These are phyloP conservation scores for Puccinia triticina DNA, from an alignment of 1,284 basidiomycete species.

Conservation along the genomic window DNA sequence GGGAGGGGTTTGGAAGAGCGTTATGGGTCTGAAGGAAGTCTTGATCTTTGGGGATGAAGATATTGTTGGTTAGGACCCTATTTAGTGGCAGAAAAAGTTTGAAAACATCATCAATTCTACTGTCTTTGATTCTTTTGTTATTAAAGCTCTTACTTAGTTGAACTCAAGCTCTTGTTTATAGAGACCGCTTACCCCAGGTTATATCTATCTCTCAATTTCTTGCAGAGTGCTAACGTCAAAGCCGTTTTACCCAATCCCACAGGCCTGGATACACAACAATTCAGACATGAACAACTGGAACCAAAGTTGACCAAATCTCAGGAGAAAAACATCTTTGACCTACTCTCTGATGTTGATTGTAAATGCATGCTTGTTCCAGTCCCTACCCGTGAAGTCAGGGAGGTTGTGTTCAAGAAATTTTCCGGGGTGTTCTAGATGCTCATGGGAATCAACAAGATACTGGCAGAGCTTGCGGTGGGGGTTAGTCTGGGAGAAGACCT, in stretches of 20 bases:
- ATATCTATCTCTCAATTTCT: constrained; percentile 75
- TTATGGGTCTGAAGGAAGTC: constrained; percentile 93
- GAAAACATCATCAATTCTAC: not conserved
- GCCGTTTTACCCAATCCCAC: constrained; percentile 98
- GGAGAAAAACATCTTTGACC: constrained; percentile 56
- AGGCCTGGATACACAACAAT: constrained; percentile 61
- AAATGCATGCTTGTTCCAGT: constrained; percentile 91
- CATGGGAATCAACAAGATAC: constrained; percentile 54
- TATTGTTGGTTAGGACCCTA: constrained; percentile 86
- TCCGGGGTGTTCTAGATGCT: constrained; percentile 64
- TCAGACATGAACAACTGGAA: not conserved
- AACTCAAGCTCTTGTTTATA: not conserved
- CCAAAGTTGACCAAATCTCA: not conserved
- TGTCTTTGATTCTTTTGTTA: constrained; percentile 28
- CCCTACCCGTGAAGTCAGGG: constrained; percentile 79
- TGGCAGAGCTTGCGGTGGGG: too few species aligned
- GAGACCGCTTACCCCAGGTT: constrained; percentile 71
- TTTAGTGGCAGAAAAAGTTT: constrained; percentile 4
- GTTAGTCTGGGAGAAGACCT: too few species aligned
- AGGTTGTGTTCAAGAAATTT: constrained; percentile 90
- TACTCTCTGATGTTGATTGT: constrained; percentile 96
- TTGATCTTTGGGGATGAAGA: constrained; percentile 95
- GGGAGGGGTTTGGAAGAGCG: constrained; percentile 73
- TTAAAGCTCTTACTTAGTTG: too few species aligned
- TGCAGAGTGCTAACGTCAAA: constrained; percentile 87